Conservation (phyloP, 179 eudicot genomes). For the Patellifolia procumbens region DNA sequence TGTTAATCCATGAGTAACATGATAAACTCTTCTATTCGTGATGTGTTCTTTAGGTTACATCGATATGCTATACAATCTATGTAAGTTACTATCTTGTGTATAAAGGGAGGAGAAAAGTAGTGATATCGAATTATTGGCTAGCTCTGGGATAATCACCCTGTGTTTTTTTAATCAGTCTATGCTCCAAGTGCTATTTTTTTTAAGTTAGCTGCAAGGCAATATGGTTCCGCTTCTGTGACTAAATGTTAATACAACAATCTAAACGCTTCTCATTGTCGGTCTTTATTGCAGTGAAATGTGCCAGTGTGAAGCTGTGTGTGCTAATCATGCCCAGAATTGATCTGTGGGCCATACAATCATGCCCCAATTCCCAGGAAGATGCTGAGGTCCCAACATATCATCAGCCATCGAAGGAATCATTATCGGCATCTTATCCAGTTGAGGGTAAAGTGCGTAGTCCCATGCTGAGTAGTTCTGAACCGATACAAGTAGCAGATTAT, state of each 20-base stretch:
- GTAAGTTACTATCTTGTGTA: background rate
- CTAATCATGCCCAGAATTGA: constrained; percentile 89
- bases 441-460: constrained; percentile 20
- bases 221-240: background rate
- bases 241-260: background rate
- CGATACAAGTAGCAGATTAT: constrained; percentile 22
- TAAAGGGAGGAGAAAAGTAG: background rate
- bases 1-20: background rate
- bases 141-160: constrained; percentile 1
- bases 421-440: constrained; percentile 8
- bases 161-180: background rate
- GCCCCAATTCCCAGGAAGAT: constrained; percentile 32
- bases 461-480: constrained; percentile 26
- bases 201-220: constrained; percentile 8
- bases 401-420: constrained; percentile 28
- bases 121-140: constrained; percentile 4
- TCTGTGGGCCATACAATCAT: constrained; percentile 74
- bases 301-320: constrained; percentile 58
- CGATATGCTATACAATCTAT: constrained; percentile 2
- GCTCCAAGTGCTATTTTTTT: background rate
- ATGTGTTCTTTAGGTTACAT: background rate
- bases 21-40: background rate
- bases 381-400: constrained; percentile 31
- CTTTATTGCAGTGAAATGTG: constrained; percentile 76
- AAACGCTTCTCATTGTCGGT: constrained; percentile 31